Conservation (phyloP, 2,329 filamentous ascomycete species). For the Ceratocystis cubensis region DNA sequence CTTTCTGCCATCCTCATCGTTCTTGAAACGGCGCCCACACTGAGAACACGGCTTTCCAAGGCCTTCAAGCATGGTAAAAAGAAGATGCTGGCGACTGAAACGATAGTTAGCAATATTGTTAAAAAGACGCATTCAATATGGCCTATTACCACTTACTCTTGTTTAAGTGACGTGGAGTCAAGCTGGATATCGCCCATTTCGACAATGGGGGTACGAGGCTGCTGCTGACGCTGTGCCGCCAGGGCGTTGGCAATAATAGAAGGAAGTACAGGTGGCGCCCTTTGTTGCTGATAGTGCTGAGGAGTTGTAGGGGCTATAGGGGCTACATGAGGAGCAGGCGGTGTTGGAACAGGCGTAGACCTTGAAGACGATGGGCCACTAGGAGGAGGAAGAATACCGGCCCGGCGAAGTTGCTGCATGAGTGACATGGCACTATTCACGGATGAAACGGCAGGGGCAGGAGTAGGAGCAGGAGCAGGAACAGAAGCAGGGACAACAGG, state of each 20-base stretch:
- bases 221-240: conserved; percentile 24
- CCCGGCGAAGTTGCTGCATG: conserved; percentile 54
- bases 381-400: conserved; percentile 46
- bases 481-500: conserved; percentile 24
- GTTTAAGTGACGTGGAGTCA: conserved; percentile 55
- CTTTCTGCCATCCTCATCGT: conserved; percentile 63
- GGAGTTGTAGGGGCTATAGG: conserved; percentile 14
- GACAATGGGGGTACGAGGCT: conserved; percentile 22
- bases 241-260: conserved; percentile 30
- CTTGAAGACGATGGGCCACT: conserved; percentile 26
- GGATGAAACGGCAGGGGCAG: conserved; percentile 28
- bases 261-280: conserved; percentile 26
- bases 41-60: conserved; percentile 80
- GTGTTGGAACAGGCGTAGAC: conserved; percentile 24
- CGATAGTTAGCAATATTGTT: neutral
- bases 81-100: conserved; percentile 38
- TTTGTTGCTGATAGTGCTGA: conserved; percentile 21
- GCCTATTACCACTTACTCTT: conserved; percentile 41
- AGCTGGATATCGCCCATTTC: conserved; percentile 33
- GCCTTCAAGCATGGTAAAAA: conserved; percentile 64
- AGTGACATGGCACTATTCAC: conserved; percentile 44
- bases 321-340: conserved; percentile 22
- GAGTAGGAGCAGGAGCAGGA: conserved; percentile 18
- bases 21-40: conserved; percentile 76
- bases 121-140: neutral